Evolutionary conservation across 164 flowering plant species (phyloP), one percentile per base, ranked within the genome.

Genomic region (Saururus chinensis): DNA sequence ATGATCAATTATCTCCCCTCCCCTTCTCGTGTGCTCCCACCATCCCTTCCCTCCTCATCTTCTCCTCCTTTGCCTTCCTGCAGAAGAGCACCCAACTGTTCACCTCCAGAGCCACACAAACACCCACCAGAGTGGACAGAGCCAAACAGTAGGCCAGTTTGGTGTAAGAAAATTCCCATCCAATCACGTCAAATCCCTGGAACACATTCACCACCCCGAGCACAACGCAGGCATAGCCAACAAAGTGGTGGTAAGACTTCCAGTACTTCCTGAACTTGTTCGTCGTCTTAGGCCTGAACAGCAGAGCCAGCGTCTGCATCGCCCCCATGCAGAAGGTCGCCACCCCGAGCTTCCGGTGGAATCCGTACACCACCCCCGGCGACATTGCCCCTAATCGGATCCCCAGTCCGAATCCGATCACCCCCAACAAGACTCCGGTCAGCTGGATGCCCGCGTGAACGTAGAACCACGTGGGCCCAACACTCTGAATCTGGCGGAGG

Each of bases 181-280:
- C 96, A 81, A 89, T 85, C 67, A 79, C 95, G 20, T 84, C 89
- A 68, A 88, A 86, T 19, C 98, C 98, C 67, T 88, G 83, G 54
- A 89, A 88, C 24, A 84, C 89, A 70, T 93, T 93, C 76, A 89
- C 92, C 16, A 88, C 87, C 16, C 96, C 97, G 8, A 86, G 23
- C 24, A 89, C 88, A 58, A 93, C 92, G 60, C 97, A 93, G 1
- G 80, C 87, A 61, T 93, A 93, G 74, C 99, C 99, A 4, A 90
- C 99, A 72, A 93, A 84, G 67, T 93, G 99, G 75, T 90, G 99
- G 71, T 93, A 93, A 0, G 97, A 88, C 63, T 93, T 90, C 99
- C 99, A 93, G 61, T 90, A 93, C 71, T 78, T 88, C 71, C 99
- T 70, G 66, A 78, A 90, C 74, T 87, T 90, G 75, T 84, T 66